A percentile compares a stretch with the other conserved stretches of the same genome.
Evolutionary conservation across 2,329 filamentous ascomycete species (phyloP).

Genomic region (Fusarium mundagurra): DNA sequence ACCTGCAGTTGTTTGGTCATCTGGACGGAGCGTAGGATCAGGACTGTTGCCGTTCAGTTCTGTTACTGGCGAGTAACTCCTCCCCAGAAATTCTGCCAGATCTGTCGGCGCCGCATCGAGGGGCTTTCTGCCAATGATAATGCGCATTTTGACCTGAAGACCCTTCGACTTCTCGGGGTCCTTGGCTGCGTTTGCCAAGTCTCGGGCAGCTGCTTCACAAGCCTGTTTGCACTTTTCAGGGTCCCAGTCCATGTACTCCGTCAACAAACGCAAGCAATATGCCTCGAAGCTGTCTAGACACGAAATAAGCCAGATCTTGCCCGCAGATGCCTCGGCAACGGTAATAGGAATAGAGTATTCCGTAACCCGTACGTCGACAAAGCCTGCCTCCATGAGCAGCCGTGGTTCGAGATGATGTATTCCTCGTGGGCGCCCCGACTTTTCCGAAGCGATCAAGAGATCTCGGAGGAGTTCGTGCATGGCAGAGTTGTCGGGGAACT

Average conservation of each 20-base stretch:
- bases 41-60: constrained; percentile 34
- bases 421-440: constrained; percentile 57
- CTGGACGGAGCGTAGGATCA: constrained; percentile 38
- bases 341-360: constrained; percentile 61
- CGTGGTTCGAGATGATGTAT: constrained; percentile 57
- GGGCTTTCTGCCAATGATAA: constrained; percentile 63
- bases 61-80: constrained; percentile 29
- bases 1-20: constrained; percentile 21
- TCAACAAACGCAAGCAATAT: constrained; percentile 60
- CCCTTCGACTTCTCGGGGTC: constrained; percentile 54
- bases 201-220: constrained; percentile 58
- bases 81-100: constrained; percentile 25
- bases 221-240: constrained; percentile 57
- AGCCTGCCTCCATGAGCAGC: constrained; percentile 59
- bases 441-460: constrained; percentile 54
- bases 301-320: constrained; percentile 64
- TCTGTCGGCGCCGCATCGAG: constrained; percentile 39
- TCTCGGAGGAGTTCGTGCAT: constrained; percentile 55
- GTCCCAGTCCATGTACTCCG: constrained; percentile 63
- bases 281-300: constrained; percentile 63
- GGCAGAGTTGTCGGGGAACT: constrained; percentile 57
- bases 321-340: constrained; percentile 56
- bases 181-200: constrained; percentile 60
- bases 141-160: constrained; percentile 59
- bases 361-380: constrained; percentile 60